Conservation (phyloP, 2,329 filamentous ascomycete genomes). For the Penicillium concentricum region DNA sequence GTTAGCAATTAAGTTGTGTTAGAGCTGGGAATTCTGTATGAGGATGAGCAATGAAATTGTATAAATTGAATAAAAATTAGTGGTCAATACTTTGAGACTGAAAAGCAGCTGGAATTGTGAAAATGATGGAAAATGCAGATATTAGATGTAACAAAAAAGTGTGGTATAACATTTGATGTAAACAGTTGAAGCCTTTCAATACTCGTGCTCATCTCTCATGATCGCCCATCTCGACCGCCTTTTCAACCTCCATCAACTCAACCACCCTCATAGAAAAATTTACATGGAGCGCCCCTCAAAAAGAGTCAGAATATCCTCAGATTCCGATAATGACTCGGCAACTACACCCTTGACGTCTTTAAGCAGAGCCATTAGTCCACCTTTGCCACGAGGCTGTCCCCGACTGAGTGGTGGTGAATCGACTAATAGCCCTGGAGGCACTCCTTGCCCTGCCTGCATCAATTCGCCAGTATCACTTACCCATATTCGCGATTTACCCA, state of each 20-base stretch:
- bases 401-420: background rate
- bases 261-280: background rate
- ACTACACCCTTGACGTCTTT: background rate
- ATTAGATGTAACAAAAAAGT: background rate
- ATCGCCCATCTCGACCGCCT: slow-evolving; percentile 5
- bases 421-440: background rate
- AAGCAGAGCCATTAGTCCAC: slow-evolving; percentile 3
- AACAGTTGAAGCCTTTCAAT: background rate
- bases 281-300: slow-evolving; percentile 5
- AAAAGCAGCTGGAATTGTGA: background rate
- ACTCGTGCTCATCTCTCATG: background rate
- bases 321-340: background rate
- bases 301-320: background rate
- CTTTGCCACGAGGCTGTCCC: background rate
- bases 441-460: background rate
- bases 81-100: background rate
- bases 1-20: slow-evolving; percentile 1
- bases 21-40: background rate
- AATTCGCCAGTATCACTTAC: slow-evolving; percentile 71
- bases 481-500: slow-evolving; percentile 62
- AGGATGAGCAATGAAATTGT: background rate
- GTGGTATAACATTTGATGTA: background rate
- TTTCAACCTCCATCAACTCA: background rate
- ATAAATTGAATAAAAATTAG: background rate
- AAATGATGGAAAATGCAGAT: background rate